Base-by-base conservation (phyloP, 2,329 filamentous ascomycete species). In the Fusarium musae region DNA sequence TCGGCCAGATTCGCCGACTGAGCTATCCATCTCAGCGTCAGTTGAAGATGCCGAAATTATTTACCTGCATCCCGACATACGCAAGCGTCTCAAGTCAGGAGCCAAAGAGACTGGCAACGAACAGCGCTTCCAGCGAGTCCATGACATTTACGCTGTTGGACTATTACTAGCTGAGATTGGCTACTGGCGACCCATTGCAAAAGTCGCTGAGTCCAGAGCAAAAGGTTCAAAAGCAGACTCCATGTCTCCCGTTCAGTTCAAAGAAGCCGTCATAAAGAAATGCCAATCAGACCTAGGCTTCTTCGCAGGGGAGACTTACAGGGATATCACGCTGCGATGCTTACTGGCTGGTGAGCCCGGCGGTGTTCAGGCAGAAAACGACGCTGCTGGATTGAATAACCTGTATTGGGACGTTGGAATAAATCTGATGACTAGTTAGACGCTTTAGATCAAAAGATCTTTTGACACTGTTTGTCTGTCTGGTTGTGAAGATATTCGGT, bases 361-460 rank as follows among this genome's bases (percentile, higher is more conserved):
- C 3, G 59, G 59, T 9, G 63, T 64, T 5, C 47, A 43, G 23
- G 42, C 49, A 7, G 36, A 63, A n/a, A 61, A 43, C 15, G 50
- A 62, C 4, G 15, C 23, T 34, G 49, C 34, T 19, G 63, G 63
- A 9, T 42, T 66, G 15, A 57, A 64, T 3, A 66, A 57, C 26
- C 21, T 66, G 28, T 66, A 66, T 8, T 64, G 63, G 59, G 63
- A 64, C 7, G 59, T 66, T 17, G 47, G 63, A 15, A 66, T 66
- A 6, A 64, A 46, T 6, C 3, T 64, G 1, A 64, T 66, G 59
- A 39, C 39, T 19, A 49, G 46, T 9, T 44, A 46, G 23, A 30
- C 0, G 12, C 5, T 5, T 2, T 11, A 5, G 8, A 7, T 16
- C 0, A 15, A 0, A 5, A 15, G 1, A 5, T 0, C 16, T 5